Evolutionary conservation across 768 basidiomycete genomes (phyloP).

Genomic region (Naganishia friedmannii): DNA sequence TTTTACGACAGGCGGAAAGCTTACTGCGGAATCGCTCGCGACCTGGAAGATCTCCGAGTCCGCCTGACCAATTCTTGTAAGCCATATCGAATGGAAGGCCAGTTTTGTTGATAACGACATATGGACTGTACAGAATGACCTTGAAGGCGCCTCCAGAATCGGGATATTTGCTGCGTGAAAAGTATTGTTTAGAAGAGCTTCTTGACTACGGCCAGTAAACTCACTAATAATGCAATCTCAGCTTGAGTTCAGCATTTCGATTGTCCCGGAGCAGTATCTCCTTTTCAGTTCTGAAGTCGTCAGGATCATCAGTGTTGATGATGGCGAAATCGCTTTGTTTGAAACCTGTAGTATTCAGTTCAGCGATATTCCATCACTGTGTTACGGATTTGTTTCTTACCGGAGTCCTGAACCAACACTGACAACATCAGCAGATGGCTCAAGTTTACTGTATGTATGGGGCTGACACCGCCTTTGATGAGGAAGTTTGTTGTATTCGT

Average conservation of each 20-base stretch:
- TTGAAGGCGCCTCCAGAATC: constrained; percentile 93
- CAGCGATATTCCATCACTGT: neutral
- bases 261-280: constrained; percentile 70
- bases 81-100: constrained; percentile 74
- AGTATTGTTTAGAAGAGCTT: neutral
- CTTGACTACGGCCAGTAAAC: constrained; percentile 44
- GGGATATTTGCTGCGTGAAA: constrained; percentile 57
- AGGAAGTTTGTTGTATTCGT: constrained; percentile 94
- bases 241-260: constrained; percentile 69
- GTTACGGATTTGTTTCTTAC: constrained; percentile 55
- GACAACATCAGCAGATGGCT: constrained; percentile 84
- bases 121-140: constrained; percentile 90
- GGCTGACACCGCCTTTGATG: constrained; percentile 88
- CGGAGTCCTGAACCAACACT: constrained; percentile 80
- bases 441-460: constrained; percentile 91
- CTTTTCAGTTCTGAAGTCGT: constrained; percentile 80
- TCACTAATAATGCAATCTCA: constrained; percentile 86
- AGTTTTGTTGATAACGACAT: constrained; percentile 87
- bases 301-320: constrained; percentile 87
- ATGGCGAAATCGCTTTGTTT: constrained; percentile 95
- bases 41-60: constrained; percentile 78
- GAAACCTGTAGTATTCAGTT: constrained; percentile 60
- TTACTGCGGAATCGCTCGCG: constrained; percentile 58
- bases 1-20: neutral
- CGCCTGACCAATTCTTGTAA: constrained; percentile 59